phyloP scores from a whole-genome alignment of 768 basidiomycete species.

The Pholiota molesta region DNA sequence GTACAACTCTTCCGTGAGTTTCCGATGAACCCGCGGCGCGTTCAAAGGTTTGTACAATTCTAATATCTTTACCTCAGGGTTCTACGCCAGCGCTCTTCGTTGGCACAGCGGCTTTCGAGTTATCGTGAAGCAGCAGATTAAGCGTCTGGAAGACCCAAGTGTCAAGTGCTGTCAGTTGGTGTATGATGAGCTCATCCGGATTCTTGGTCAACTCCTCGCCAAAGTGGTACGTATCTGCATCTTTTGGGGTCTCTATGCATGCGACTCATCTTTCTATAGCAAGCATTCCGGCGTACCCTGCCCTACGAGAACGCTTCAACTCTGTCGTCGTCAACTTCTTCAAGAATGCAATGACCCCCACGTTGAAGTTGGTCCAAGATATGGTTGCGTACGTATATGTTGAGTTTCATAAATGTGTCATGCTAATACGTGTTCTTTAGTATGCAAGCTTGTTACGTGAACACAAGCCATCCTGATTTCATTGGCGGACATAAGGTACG shows the following conservation, averaged over 20 bases:
- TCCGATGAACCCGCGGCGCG: not conserved
- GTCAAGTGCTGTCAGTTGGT: conserved; percentile 95
- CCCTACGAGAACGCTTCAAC: conserved; percentile 96
- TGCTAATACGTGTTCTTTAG: conserved; percentile 37
- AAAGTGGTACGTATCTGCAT: conserved; percentile 71
- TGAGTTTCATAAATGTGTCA: not conserved
- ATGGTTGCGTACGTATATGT: conserved; percentile 76
- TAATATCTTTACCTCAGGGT: conserved; percentile 53
- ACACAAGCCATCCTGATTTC: conserved; percentile 99
- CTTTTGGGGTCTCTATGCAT: not conserved
- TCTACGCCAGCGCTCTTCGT: conserved; percentile 97
- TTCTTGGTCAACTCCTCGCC: conserved; percentile 85
- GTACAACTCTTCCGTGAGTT: conserved; percentile 94
- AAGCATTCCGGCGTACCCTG: conserved; percentile 95
- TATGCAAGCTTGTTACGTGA: conserved; percentile 99
- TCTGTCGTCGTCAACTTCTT: conserved; percentile 95
- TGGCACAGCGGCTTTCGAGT: conserved; percentile 95
- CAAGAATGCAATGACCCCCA: conserved; percentile 92
- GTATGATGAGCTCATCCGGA: conserved; percentile 97
- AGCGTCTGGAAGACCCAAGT: conserved; percentile 91
- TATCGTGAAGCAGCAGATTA: conserved; percentile 99
- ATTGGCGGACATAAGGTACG: conserved; percentile 88
- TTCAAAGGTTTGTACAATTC: conserved; percentile 1
- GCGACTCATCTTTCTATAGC: conserved; percentile 48
- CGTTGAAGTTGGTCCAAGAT: conserved; percentile 91